A percentile compares a stretch with the other conserved stretches of the same genome.
Evolutionary conservation across 768 basidiomycete genomes (phyloP).

Genomic region (Naganishia antarctica): DNA sequence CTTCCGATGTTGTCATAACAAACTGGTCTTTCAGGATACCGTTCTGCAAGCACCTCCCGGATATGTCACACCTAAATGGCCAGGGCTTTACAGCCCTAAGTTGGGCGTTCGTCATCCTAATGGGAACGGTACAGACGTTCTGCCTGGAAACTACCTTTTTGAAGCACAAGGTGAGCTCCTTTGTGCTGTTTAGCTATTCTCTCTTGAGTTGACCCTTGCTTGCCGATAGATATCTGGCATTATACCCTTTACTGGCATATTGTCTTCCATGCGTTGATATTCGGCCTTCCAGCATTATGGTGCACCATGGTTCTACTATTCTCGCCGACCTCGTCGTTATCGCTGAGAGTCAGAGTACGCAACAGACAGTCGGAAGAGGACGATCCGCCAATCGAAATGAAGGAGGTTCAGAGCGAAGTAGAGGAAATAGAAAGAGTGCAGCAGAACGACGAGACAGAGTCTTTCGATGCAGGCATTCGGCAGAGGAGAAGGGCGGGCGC

Average conservation of each 20-base stretch:
- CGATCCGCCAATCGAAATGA: not conserved
- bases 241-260: conserved; percentile 31
- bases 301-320: conserved; percentile 27
- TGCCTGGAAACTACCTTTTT: conserved; percentile 12
- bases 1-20: not conserved
- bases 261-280: conserved; percentile 28
- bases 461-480: not conserved
- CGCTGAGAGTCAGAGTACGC: not conserved
- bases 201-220: not conserved
- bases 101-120: not conserved
- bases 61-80: conserved; percentile 17
- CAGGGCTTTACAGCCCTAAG: conserved; percentile 3
- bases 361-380: not conserved
- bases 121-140: conserved; percentile 12
- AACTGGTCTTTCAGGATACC: not conserved
- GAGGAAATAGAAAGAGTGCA: not conserved
- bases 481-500: not conserved
- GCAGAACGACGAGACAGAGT: not conserved
- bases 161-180: not conserved
- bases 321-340: conserved; percentile 25
- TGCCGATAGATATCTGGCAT: conserved; percentile 26
- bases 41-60: conserved; percentile 15
- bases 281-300: conserved; percentile 25
- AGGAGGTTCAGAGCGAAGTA: not conserved
- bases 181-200: not conserved